Percentiles rank a stretch among this genome's conserved stretches.
Conservation (phyloP, 768 basidiomycete genomes). For the Termitomyces sp. region DNA sequence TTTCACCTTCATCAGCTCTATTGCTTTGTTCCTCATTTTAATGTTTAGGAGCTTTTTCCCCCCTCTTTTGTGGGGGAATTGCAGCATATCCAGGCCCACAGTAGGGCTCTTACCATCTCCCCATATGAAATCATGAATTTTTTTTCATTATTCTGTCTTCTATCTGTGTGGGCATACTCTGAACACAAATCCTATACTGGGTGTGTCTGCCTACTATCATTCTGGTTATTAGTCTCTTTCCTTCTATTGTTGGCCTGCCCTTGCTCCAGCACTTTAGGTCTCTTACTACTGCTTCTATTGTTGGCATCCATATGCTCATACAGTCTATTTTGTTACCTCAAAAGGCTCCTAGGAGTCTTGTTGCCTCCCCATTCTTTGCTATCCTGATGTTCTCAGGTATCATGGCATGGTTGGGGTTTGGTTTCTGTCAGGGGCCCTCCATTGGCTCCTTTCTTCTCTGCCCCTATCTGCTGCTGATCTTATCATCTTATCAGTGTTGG, state of each 20-base stretch:
- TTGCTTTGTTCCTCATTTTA: slow-evolving; percentile 22
- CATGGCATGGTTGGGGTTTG: neutral
- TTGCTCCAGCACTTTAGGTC: slow-evolving; percentile 19
- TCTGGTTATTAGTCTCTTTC: slow-evolving; percentile 17
- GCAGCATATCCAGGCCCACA: slow-evolving; percentile 14
- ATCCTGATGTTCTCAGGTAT: slow-evolving; percentile 24
- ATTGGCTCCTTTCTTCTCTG: too few species aligned
- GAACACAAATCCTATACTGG: slow-evolving; percentile 30
- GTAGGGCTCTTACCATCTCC: slow-evolving; percentile 12
- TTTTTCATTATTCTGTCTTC: slow-evolving; percentile 1
- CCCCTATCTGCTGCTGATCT: slow-evolving; percentile 22
- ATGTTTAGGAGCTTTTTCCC: slow-evolving; percentile 17
- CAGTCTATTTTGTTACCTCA: slow-evolving; percentile 25
- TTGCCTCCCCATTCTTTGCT: slow-evolving; percentile 21
- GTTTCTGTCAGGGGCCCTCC: slow-evolving; percentile 29
- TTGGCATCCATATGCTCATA: slow-evolving; percentile 19
- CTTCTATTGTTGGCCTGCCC: slow-evolving; percentile 26
- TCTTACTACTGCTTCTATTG: slow-evolving; percentile 21
- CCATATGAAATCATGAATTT: slow-evolving; percentile 27
- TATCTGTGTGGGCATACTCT: slow-evolving; percentile 31
- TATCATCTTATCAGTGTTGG: too few species aligned
- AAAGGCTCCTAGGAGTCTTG: slow-evolving; percentile 28
- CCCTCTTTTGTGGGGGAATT: neutral
- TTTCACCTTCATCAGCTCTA: slow-evolving; percentile 21
- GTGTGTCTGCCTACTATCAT: slow-evolving; percentile 10